phyloP scores from a whole-genome alignment of 2,329 filamentous ascomycete genomes.

The Elsinoe necatrix region DNA sequence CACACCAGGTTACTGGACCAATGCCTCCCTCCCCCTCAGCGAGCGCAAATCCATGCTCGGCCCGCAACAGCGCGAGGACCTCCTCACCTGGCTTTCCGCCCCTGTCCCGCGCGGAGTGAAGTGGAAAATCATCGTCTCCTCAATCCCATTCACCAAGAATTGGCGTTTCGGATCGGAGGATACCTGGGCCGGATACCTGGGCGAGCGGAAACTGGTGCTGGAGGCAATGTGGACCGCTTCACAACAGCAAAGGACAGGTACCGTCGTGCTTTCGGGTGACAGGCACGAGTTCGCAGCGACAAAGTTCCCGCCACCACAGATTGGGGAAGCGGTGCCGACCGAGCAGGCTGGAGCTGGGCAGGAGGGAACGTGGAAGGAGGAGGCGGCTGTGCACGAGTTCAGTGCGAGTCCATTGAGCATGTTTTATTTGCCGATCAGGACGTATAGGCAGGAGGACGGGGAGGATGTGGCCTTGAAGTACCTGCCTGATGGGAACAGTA shows the following conservation, averaged over 20 bases:
- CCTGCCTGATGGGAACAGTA: constrained; percentile 75
- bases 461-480: constrained; percentile 84
- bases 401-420: constrained; percentile 85
- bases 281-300: constrained; percentile 96
- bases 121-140: constrained; percentile 90
- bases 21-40: constrained; percentile 27
- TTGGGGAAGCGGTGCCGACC: constrained; percentile 19
- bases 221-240: constrained; percentile 89
- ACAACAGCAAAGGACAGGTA: constrained; percentile 58
- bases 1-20: constrained; percentile 47
- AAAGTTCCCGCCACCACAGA: constrained; percentile 49
- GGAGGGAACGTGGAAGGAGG: constrained; percentile 47
- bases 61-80: constrained; percentile 63
- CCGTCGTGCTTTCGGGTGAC: constrained; percentile 83
- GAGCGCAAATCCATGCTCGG: constrained; percentile 77
- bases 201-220: constrained; percentile 68
- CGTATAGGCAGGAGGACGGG: constrained; percentile 71
- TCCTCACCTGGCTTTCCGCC: constrained; percentile 65
- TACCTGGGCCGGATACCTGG: constrained; percentile 88
- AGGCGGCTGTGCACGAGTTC: constrained; percentile 74
- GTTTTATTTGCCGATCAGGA: constrained; percentile 80
- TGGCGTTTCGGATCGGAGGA: constrained; percentile 83
- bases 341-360: background rate
- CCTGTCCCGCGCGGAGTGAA: constrained; percentile 68
- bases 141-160: constrained; percentile 94